Base-by-base conservation (phyloP, 176 grass and related monocot species). In the Pontederia paniculata region DNA sequence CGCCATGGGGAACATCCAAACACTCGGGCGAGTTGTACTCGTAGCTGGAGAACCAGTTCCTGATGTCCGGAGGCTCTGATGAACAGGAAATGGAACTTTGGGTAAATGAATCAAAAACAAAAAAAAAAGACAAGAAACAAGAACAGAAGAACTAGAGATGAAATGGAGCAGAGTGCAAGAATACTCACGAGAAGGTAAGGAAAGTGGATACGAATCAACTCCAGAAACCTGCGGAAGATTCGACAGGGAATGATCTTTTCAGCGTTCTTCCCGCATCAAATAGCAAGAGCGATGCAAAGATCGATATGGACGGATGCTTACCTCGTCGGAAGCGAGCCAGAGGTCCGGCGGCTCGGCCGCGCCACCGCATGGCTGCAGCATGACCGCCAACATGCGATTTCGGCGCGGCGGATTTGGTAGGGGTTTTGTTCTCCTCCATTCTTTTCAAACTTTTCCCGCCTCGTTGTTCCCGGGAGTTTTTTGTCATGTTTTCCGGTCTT, bases 21-120 rank as follows among this genome's bases (percentile, higher is more conserved):
- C 18, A 63, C 17, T 80, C 74, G 18, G 50, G 76, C 0, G 84
- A 85, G 48, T 89, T 76, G 4, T 77, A 95, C 56, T 75, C 70
- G 44, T 95, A 95, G 65, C 89, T 83, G 19, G 79, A 67, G 72
- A 95, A 89, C 89, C 89, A 95, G 28, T 95, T 89, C 47, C 64
- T 78, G 63, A 95, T 81, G 60, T 89, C 85, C 47, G 78, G 82
- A 14, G 85, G 89, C 74, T 89, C 89, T 95, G 81, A 75, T 42
- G 66, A 64, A 57, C 49, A 5, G 8, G 0, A 46, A 16, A 20
- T 44, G 66, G 21, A 78, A 54, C 28, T 9, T 5, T 9, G 13
- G 50, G 0, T 25, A 17, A n/a, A 12, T 20, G 60, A 43, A 73
- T 50, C 10, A 42, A 18, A 17, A 0, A 50, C n/a, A 15, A 15